A percentile compares a stretch with the other conserved stretches of the same genome.
Evolutionary conservation across 202 grass and related monocot genomes (phyloP).

Genomic region (Elaeis oleifera): DNA sequence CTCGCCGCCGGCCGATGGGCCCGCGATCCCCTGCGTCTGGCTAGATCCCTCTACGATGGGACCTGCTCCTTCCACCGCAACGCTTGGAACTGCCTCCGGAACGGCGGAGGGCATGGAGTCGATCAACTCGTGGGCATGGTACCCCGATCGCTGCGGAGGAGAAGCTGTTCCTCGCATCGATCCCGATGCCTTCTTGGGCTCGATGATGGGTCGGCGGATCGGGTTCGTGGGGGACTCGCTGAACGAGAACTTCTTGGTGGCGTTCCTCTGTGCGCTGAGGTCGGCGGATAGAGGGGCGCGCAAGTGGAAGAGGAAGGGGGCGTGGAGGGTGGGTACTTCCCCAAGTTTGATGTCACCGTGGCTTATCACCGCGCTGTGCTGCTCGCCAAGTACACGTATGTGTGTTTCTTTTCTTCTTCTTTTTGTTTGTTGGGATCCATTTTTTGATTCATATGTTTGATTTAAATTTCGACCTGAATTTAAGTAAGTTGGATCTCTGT

Average conservation of each 20-base stretch:
- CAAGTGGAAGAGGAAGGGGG: constrained; percentile 89
- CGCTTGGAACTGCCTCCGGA: constrained; percentile 90
- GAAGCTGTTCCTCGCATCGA: constrained; percentile 47
- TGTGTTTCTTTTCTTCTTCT: constrained; percentile 5
- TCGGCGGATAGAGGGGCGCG: constrained; percentile 42
- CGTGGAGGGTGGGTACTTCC: constrained; percentile 90
- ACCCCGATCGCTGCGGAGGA: constrained; percentile 66
- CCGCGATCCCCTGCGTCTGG: constrained; percentile 5
- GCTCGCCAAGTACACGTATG: constrained; percentile 82
- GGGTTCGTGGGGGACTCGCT: constrained; percentile 77
- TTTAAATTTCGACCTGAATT: not conserved
- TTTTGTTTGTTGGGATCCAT: not conserved
- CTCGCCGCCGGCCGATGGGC: constrained; percentile 53
- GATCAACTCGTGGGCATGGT: constrained; percentile 64
- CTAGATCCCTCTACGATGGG: constrained; percentile 36
- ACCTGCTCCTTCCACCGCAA: constrained; percentile 88
- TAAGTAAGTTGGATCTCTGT: not conserved
- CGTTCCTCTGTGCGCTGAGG: constrained; percentile 60
- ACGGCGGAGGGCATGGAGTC: constrained; percentile 33
- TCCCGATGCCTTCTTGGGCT: constrained; percentile 45
- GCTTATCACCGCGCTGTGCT: constrained; percentile 89
- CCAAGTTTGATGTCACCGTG: constrained; percentile 54
- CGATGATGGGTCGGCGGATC: constrained; percentile 45
- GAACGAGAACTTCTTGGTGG: constrained; percentile 77
- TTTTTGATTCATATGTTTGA: not conserved